Evolutionary conservation across 331 rosid genomes (phyloP).

Genomic region (Malus hybrid): DNA sequence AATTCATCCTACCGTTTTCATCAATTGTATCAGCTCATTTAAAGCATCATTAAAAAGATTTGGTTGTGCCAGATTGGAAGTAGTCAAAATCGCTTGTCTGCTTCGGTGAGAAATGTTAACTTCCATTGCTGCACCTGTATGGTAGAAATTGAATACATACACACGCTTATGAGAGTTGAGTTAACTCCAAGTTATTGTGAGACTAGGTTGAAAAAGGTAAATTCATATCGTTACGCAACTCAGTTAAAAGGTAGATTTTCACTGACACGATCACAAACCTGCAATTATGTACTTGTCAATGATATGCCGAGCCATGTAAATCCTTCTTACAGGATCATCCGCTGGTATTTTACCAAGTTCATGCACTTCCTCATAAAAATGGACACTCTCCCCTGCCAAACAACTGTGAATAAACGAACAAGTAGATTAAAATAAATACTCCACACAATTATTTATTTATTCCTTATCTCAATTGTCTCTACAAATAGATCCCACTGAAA

Average conservation of each 20-base stretch:
- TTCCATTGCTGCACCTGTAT: conserved; percentile 49
- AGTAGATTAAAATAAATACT: conserved; percentile 5
- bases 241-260: not conserved
- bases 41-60: conserved; percentile 64
- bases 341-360: conserved; percentile 79
- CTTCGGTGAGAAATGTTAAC: conserved; percentile 83
- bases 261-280: conserved; percentile 35
- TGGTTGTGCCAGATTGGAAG: conserved; percentile 57
- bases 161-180: not conserved
- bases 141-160: no score
- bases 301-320: conserved; percentile 95
- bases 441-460: not conserved
- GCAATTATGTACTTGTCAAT: conserved; percentile 80
- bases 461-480: not conserved
- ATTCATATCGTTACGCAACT: not conserved
- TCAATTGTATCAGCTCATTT: conserved; percentile 66
- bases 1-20: conserved; percentile 50
- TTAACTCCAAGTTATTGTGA: not conserved
- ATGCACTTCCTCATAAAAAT: conserved; percentile 83
- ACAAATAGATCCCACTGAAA: not conserved
- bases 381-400: conserved; percentile 98
- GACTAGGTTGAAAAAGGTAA: not conserved
- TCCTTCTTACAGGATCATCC: conserved; percentile 76
- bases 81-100: conserved; percentile 73
- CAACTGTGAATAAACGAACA: conserved; percentile 53